A percentile compares a stretch with the other conserved stretches of the same genome.
Evolutionary conservation across 140 eudicot genomes (phyloP).

Genomic region (Stevia rebaudiana): DNA sequence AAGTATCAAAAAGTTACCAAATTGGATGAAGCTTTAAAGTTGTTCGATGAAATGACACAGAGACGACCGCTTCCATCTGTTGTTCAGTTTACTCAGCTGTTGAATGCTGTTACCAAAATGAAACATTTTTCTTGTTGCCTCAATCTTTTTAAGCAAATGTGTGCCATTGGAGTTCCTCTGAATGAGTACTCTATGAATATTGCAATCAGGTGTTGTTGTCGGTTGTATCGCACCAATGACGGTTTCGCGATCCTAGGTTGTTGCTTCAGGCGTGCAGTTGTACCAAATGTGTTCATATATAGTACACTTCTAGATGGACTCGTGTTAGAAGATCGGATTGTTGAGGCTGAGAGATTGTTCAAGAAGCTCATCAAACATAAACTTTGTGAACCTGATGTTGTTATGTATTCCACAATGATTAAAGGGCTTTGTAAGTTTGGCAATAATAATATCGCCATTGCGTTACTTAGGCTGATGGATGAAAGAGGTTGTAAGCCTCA

Average conservation of each 20-base stretch:
- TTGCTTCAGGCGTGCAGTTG: conserved; percentile 2
- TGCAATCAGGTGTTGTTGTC: conserved; percentile 12
- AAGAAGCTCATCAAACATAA: conserved; percentile 2
- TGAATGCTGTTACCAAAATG: conserved; percentile 6
- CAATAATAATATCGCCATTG: not conserved
- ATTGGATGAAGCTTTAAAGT: not conserved
- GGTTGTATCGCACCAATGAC: not conserved
- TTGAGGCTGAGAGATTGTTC: conserved; percentile 1
- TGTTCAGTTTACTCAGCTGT: not conserved
- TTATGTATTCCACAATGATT: conserved; percentile 9
- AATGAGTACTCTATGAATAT: not conserved
- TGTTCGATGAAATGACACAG: not conserved
- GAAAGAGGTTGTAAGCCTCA: not conserved
- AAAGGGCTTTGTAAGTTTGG: conserved; percentile 21
- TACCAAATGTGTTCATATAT: not conserved
- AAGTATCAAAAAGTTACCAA: not conserved
- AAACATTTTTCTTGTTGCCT: not conserved
- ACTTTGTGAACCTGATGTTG: conserved; percentile 13
- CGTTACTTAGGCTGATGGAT: not conserved
- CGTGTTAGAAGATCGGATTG: not conserved
- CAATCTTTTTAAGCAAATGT: not conserved
- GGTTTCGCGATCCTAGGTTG: not conserved
- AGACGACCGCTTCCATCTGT: conserved; percentile 6
- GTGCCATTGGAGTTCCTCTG: not conserved
- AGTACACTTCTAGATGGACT: conserved; percentile 8